These are phyloP conservation scores for Aciculosporium take DNA, from an alignment of 2,329 filamentous ascomycete genomes.

Conservation along the genomic window DNA sequence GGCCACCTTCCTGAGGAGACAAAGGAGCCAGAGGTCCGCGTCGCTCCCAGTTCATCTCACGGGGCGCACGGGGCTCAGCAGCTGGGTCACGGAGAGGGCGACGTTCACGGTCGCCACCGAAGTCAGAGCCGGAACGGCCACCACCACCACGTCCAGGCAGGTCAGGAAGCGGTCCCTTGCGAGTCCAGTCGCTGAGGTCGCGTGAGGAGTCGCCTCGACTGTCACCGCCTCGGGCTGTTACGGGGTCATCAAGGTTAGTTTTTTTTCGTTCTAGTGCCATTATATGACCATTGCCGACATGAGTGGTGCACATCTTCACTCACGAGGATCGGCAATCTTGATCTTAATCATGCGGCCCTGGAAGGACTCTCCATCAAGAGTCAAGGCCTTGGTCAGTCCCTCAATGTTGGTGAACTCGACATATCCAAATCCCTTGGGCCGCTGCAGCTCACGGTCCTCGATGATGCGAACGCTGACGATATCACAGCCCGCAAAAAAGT, in stretches of 20 bases:
- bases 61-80: constrained; percentile 45
- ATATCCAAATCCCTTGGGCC: constrained; percentile 96
- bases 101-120: constrained; percentile 34
- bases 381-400: constrained; percentile 80
- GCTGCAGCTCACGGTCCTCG: constrained; percentile 84
- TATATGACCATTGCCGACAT: too few relatives aligned
- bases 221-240: constrained; percentile 73
- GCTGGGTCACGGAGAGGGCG: constrained; percentile 50
- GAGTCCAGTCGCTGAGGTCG: constrained; percentile 81
- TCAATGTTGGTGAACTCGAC: constrained; percentile 84
- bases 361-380: constrained; percentile 67
- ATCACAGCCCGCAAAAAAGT: constrained; percentile 74
- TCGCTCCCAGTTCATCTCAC: constrained; percentile 83
- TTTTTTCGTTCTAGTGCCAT: too few relatives aligned
- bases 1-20: constrained; percentile 34
- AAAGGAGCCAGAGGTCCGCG: constrained; percentile 76
- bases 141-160: constrained; percentile 37
- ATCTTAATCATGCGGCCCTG: constrained; percentile 83
- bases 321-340: constrained; percentile 96
- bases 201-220: constrained; percentile 48
- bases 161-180: constrained; percentile 77
- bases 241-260: not conserved
- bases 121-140: constrained; percentile 33
- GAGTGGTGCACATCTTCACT: too few relatives aligned
- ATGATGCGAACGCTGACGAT: constrained; percentile 90